A percentile compares a stretch with the other conserved stretches of the same genome.
Conservation (phyloP, 2,329 filamentous ascomycete species). For the Aspergillus glaucus region DNA sequence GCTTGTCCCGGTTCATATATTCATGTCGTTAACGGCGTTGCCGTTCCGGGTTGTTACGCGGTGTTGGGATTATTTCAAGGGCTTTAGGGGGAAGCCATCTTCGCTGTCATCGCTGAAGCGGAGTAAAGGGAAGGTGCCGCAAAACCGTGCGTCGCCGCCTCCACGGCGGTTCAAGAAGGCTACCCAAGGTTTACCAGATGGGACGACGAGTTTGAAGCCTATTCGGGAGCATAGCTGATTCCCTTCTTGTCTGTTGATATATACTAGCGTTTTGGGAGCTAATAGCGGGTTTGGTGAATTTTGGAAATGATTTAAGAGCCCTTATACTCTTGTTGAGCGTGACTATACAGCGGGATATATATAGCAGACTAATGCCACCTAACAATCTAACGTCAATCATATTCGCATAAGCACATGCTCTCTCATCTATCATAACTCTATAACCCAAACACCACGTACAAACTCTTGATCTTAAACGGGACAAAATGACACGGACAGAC, state of each 20-base stretch:
- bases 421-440: too few relatives aligned
- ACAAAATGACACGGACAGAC: too few relatives aligned
- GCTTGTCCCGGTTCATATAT: slow-evolving; percentile 30
- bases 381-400: too few relatives aligned
- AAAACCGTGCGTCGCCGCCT: slow-evolving; percentile 2
- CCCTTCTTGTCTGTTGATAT: neutral
- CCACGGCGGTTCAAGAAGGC: slow-evolving; percentile 6
- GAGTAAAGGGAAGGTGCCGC: slow-evolving; percentile 19
- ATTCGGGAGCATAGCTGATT: slow-evolving; percentile 3
- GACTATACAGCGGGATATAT: too few relatives aligned
- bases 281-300: neutral
- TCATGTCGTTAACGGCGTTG: slow-evolving; percentile 23
- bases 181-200: neutral
- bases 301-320: too few relatives aligned
- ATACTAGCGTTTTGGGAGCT: neutral
- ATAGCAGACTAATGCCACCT: too few relatives aligned
- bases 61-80: slow-evolving; percentile 11
- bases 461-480: too few relatives aligned
- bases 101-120: neutral
- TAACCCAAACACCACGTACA: too few relatives aligned
- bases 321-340: too few relatives aligned
- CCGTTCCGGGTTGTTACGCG: slow-evolving; percentile 21
- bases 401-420: too few relatives aligned
- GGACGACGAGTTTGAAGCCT: slow-evolving; percentile 1
- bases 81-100: neutral